These are phyloP conservation scores for Coniella vitis DNA, from an alignment of 2,329 filamentous ascomycete genomes.

Conservation along the genomic window DNA sequence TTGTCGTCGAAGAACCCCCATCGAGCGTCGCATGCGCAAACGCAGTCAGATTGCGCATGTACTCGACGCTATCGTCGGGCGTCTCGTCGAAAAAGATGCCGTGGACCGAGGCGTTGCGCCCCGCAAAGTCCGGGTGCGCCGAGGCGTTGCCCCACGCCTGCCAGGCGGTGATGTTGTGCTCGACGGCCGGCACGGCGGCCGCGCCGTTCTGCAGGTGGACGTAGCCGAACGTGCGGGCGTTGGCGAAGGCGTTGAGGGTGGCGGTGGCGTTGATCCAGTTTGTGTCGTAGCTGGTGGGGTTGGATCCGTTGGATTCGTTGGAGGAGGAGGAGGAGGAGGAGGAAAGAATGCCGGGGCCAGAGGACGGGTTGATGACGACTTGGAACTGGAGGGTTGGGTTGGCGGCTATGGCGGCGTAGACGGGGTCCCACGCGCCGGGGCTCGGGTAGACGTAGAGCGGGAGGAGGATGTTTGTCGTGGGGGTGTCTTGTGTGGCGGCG, in stretches of 20 bases:
- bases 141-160: background rate
- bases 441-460: slow-evolving; percentile 1
- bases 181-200: background rate
- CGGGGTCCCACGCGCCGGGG: background rate
- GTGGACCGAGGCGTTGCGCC: background rate
- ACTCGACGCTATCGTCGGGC: background rate
- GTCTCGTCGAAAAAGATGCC: slow-evolving; percentile 3
- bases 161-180: slow-evolving; percentile 4
- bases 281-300: background rate
- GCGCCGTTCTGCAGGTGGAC: background rate
- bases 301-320: too few species aligned
- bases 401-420: background rate
- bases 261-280: background rate
- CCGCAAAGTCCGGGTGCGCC: too few species aligned
- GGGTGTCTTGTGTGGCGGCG: background rate
- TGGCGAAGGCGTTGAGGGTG: background rate
- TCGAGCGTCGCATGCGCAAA: background rate
- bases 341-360: slow-evolving; percentile 6
- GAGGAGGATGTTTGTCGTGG: background rate
- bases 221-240: slow-evolving; percentile 1
- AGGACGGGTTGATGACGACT: slow-evolving; percentile 10
- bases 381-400: slow-evolving; percentile 5
- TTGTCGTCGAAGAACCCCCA: too few species aligned
- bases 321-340: too few species aligned
- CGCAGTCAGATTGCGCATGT: background rate